Evolutionary conservation across 2,329 filamentous ascomycete genomes (phyloP).

Genomic region (Blumeria graminis): DNA sequence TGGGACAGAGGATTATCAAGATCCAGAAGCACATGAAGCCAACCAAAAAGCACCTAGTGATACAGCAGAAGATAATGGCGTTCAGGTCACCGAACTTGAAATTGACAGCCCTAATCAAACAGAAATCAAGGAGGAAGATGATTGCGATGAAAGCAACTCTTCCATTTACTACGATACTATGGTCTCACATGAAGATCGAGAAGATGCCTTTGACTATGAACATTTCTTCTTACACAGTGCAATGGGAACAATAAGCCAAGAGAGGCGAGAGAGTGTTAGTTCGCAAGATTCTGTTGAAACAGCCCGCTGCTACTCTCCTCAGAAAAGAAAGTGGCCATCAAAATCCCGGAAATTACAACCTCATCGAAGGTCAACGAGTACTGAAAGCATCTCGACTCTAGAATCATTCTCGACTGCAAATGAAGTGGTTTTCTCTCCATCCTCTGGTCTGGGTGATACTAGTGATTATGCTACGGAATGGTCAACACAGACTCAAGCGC

Average conservation of each 20-base stretch:
- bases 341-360: background rate
- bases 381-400: slow-evolving; percentile 33
- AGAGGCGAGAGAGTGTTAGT: slow-evolving; percentile 22
- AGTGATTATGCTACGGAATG: slow-evolving; percentile 17
- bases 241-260: slow-evolving; percentile 49
- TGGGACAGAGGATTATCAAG: slow-evolving; percentile 12
- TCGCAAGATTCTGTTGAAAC: slow-evolving; percentile 39
- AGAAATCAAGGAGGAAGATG: slow-evolving; percentile 18
- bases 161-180: slow-evolving; percentile 37
- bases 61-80: slow-evolving; percentile 3
- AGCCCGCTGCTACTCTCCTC: slow-evolving; percentile 21
- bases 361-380: slow-evolving; percentile 27
- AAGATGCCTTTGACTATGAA: slow-evolving; percentile 91
- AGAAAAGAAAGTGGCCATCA: slow-evolving; percentile 10
- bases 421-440: slow-evolving; percentile 21
- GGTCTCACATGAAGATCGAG: slow-evolving; percentile 70
- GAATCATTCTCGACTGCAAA: slow-evolving; percentile 39
- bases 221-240: slow-evolving; percentile 88
- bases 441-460: slow-evolving; percentile 17
- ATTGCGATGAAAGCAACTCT: slow-evolving; percentile 31
- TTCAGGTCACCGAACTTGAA: slow-evolving; percentile 6
- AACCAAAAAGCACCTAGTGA: background rate
- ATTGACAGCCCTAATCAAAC: slow-evolving; percentile 8
- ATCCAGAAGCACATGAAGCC: slow-evolving; percentile 7
- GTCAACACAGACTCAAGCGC: slow-evolving; percentile 4